phyloP scores from a whole-genome alignment of 805 yeast species.

The Starmerella floricola region DNA sequence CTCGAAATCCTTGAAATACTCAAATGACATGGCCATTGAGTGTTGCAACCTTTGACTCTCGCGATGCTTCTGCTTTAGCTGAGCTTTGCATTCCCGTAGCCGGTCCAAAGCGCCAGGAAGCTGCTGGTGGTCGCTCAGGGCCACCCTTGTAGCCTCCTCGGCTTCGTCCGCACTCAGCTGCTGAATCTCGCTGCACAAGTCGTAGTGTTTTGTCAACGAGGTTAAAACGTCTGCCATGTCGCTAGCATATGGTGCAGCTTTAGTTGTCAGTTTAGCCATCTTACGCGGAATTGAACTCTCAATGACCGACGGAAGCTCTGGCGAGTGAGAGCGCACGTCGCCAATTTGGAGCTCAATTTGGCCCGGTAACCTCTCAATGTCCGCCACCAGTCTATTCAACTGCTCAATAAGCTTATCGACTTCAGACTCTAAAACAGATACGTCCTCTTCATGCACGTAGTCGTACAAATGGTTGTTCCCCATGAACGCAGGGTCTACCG shows the following conservation, averaged over 20 bases:
- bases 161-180: constrained; percentile 33
- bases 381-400: constrained; percentile 7
- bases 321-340: constrained; percentile 14
- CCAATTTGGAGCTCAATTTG: constrained; percentile 15
- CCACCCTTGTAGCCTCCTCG: constrained; percentile 45
- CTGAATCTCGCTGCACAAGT: constrained; percentile 51
- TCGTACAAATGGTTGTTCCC: constrained; percentile 13
- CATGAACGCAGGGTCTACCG: constrained; percentile 14
- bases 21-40: constrained; percentile 24
- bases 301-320: constrained; percentile 19
- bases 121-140: constrained; percentile 30
- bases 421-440: constrained; percentile 11
- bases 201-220: constrained; percentile 70
- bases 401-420: constrained; percentile 8
- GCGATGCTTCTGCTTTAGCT: constrained; percentile 7
- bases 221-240: constrained; percentile 60
- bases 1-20: constrained; percentile 13
- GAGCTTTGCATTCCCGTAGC: constrained; percentile 18
- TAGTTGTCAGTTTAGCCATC: constrained; percentile 16
- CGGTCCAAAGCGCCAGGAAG: constrained; percentile 26
- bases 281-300: constrained; percentile 28
- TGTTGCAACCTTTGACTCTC: constrained; percentile 14
- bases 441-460: constrained; percentile 21
- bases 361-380: constrained; percentile 14
- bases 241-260: constrained; percentile 36